Base-by-base conservation (phyloP, 2,329 filamentous ascomycete species). In the Colletotrichum orchidophilum region DNA sequence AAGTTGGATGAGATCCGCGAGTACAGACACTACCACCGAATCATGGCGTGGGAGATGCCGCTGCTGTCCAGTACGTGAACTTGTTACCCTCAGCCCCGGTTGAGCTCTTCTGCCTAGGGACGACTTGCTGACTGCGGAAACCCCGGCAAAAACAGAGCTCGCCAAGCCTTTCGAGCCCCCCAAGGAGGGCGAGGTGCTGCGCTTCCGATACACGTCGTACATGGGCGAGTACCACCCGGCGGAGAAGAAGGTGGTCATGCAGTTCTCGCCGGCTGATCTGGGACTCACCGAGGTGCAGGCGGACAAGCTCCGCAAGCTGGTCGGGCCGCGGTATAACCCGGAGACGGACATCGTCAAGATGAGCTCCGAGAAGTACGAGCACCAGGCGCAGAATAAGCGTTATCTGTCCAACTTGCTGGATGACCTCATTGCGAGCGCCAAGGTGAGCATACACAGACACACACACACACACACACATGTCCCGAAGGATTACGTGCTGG, bases 141-240 rank as follows among this genome's bases (percentile, higher is more conserved):
- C 52, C n/a, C n/a, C n/a, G n/a, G n/a, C n/a, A n/a, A n/a, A 42
- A 66, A 60, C 78, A 97, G 94, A 96, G 80, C 88, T 96, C 73
- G 92, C 94, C 66, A 94, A 94, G 82, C 92, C 94, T 21, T 98
- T 97, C 80, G 83, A 87, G 72, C 89, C 91, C 3, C 94, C 96
- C 2, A 87, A 88, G 15, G 81, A 86, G 33, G 82, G 90, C 55
- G 87, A 93, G 76, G 90, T 94, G 55, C 90, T 99, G 69, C 93
- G 96, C 77, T 99, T 98, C 90, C 92, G 96, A 77, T 98, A 97
- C 86, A 99, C 96, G 18, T 95, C 93, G 46, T 98, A 98, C 84
- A 92, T 99, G 88, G 96, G 96, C 77, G 96, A 98, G 83, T 86
- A 89, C 66, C 97, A 99, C 83, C 96, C 96, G 0, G 94, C 96